A percentile compares a stretch with the other conserved stretches of the same genome.
Conservation (phyloP, 345 rosid genomes). For the Pistacia atlantica region DNA sequence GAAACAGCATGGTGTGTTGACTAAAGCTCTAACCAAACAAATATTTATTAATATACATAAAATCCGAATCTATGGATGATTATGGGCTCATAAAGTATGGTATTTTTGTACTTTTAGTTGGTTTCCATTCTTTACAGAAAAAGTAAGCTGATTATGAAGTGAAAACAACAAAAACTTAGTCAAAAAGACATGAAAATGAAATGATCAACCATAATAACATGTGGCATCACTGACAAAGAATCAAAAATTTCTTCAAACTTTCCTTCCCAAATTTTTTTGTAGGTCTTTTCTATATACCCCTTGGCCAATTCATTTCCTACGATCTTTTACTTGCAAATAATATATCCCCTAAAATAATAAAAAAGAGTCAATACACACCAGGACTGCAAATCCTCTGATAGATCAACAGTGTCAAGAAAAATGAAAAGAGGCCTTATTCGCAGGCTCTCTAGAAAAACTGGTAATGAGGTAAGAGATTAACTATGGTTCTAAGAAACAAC, state of each 20-base stretch:
- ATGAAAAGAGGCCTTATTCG: neutral
- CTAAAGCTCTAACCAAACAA: neutral
- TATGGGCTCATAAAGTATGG: neutral
- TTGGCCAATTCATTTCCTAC: neutral
- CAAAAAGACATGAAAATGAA: neutral
- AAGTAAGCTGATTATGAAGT: neutral
- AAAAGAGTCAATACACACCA: neutral
- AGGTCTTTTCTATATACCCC: neutral
- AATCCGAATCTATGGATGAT: neutral
- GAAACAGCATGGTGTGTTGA: neutral
- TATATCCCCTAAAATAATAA: neutral
- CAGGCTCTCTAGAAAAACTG: neutral
- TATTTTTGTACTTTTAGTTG: neutral
- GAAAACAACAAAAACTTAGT: neutral
- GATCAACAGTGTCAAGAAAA: neutral
- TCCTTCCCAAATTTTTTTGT: neutral
- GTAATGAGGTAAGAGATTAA: neutral
- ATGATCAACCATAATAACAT: neutral
- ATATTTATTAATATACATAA: neutral
- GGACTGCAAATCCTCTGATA: neutral
- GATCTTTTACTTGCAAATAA: neutral
- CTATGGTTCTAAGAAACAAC: neutral
- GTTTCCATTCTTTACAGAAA: neutral
- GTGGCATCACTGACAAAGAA: neutral
- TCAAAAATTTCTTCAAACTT: neutral